Base-by-base conservation (phyloP, 306 rosid species). In the Quercus wislizeni region DNA sequence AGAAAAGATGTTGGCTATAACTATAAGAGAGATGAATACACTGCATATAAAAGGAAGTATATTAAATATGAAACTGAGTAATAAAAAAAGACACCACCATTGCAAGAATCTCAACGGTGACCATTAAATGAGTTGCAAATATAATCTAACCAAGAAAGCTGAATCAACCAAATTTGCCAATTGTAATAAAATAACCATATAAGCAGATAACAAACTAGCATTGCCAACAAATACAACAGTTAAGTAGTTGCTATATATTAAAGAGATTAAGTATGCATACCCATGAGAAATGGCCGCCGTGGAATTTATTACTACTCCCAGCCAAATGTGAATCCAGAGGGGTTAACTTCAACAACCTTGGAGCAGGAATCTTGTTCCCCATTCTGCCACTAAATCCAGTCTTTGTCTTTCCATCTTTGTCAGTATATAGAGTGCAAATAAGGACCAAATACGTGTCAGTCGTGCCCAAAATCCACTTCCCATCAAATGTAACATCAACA, bases 211-310 rank as follows among this genome's bases (percentile, higher is more conserved):
- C 73, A 81, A 64, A 31, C 30, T 35, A 55, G 52, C 11, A 12
- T 49, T 12, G 14, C 54, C 54, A 49, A 49, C 54, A 49, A 12
- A 49, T 38, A 65, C 10, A 82, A 63, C 41, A 72, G 9, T 43
- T 52, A 73, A 12, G 25, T 43, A 74, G 55, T 14, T 21, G 25
- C 17, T 20, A 17, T 11, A 5, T 12, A 74, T 23, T 20, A 49
- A 10, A 68, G 63, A 14, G 57, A 12, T 20, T 14, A 75, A 65
- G 75, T 71, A 64, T 65, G 77, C 82, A 83, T 91, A 94, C 98
- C 98, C 97, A 94, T 58, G 98, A 94, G 83, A 94, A 92, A 74
- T 94, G 98, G 67, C 97, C 98, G 54, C 97, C 94, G 59, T 89
- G 98, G 68, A 94, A 92, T 80, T 75, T 92, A 57, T 94, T 94